Percentiles rank a stretch among this genome's conserved stretches.
phyloP scores from a whole-genome alignment of 225 moss, liverwort and hornwort species.

The Rhytidiadelphus loreus region DNA sequence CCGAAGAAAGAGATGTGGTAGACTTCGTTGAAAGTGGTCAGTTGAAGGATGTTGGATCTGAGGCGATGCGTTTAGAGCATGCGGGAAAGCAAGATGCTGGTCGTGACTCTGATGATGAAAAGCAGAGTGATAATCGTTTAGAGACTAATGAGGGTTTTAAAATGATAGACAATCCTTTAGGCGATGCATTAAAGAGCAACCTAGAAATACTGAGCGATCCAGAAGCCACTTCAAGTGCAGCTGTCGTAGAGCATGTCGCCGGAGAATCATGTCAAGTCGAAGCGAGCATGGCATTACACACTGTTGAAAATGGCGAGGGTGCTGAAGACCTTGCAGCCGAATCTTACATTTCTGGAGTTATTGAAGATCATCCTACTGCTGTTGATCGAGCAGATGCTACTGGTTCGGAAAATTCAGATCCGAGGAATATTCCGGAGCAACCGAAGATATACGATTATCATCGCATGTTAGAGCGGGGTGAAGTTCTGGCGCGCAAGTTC shows the following conservation, averaged over 20 bases:
- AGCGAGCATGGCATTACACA: background rate
- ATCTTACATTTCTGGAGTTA: background rate
- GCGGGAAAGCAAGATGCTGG: background rate
- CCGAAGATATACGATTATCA: conserved; percentile 3
- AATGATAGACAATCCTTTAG: background rate
- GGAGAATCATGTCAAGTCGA: conserved; percentile 1
- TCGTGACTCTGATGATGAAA: background rate
- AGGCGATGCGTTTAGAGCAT: background rate
- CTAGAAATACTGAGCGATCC: background rate
- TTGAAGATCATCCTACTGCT: background rate
- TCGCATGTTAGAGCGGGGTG: conserved; percentile 32
- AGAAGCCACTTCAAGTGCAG: background rate
- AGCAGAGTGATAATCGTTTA: background rate
- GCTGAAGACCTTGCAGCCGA: conserved; percentile 3
- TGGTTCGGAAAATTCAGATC: background rate
- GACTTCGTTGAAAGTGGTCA: conserved; percentile 4
- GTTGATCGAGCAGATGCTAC: conserved; percentile 11
- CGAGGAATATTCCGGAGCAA: background rate
- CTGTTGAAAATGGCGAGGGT: conserved; percentile 6
- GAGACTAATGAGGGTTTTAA: background rate
- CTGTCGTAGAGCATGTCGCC: background rate
- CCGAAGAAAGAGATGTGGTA: background rate
- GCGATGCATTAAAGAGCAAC: background rate
- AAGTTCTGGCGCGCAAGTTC: conserved; percentile 26
- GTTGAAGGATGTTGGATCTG: background rate